Evolutionary conservation across 75 land plant genomes (phyloP), one percentile per base, ranked within the genome.

Genomic region (Cunninghamia lanceolata): DNA sequence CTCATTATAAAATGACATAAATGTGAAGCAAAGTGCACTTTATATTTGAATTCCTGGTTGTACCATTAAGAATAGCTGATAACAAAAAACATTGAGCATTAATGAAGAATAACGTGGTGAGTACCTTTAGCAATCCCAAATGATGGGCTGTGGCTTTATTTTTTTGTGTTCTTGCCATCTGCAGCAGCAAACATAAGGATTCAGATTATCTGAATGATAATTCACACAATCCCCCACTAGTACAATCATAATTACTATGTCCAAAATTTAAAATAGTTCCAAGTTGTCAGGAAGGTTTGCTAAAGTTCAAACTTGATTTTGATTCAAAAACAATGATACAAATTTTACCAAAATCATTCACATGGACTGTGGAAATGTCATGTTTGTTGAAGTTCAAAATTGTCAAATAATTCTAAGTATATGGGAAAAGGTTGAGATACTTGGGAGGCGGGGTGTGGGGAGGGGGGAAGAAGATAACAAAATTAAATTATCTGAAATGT

Each of bases 81-180:
- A 25, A 73, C 75, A 71, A 10, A 32, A 30, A 34, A 10, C n/a
- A 2, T 32, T 32, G 32, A 71, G 75, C 70, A 32, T 34, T 34
- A 32, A 73, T 32, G 16, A 34, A 85, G 52, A 6, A 47, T 35
- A 85, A 53, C 21, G 34, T 83, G 11, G 3, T 14, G 70, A 19
- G 13, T 82, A 98, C 99, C 99, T 98, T 98, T 25, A 98, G 94
- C 82, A 98, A 89, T 74, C 99, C 99, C 85, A 98, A 89, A 83
- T 98, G 99, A 91, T 98, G 99, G 45, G 99, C 99, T 34, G 99
- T 98, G 9, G 99, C 99, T 82, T 98, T 98, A 85, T 98, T 98
- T 88, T 98, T 98, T 82, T 98, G 99, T 4, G 99, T 98, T 91
- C 90, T 98, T 81, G 99, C 99, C 99, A 97, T 97, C 99, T 96